A percentile compares a stretch with the other conserved stretches of the same genome.
phyloP scores from a whole-genome alignment of 2,329 filamentous ascomycete species.

The Aspergillus amoenus region DNA sequence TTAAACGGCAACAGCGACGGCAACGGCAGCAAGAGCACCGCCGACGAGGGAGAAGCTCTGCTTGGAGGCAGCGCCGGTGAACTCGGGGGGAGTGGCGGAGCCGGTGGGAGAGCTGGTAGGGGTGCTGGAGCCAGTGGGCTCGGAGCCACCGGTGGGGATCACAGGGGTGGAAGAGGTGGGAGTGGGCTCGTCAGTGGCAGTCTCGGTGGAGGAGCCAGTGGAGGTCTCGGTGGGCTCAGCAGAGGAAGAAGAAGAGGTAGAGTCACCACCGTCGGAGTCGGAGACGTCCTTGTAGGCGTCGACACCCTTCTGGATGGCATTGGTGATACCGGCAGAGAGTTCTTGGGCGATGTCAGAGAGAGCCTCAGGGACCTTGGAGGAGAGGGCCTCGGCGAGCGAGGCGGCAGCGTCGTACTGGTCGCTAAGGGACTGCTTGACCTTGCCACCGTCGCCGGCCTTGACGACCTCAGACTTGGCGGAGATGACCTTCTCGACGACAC shows the following conservation, averaged over 20 bases:
- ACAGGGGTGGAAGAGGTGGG: constrained; percentile 12
- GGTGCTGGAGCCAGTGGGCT: not conserved
- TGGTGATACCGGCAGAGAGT: constrained; percentile 31
- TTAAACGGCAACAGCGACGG: constrained; percentile 14
- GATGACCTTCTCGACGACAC: constrained; percentile 24
- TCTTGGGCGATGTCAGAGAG: constrained; percentile 23
- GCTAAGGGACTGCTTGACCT: constrained; percentile 24
- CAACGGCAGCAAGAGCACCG: constrained; percentile 14
- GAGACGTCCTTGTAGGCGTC: constrained; percentile 23
- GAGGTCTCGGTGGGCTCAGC: not conserved
- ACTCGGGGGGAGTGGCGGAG: constrained; percentile 5
- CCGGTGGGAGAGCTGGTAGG: not conserved
- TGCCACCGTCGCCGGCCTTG: constrained; percentile 21
- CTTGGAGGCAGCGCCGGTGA: constrained; percentile 15
- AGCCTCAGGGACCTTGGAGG: constrained; percentile 29
- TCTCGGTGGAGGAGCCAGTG: constrained; percentile 2
- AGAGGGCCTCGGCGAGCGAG: constrained; percentile 27
- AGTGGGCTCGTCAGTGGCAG: constrained; percentile 2
- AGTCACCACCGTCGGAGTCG: constrained; percentile 1
- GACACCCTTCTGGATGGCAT: constrained; percentile 33
- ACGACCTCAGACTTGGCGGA: constrained; percentile 28
- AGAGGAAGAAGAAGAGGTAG: constrained; percentile 1
- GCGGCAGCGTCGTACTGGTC: constrained; percentile 28
- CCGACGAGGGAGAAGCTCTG: constrained; percentile 12
- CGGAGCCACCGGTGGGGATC: constrained; percentile 6